Evolutionary conservation across 345 rosid genomes (phyloP).

Genomic region (Aethionema arabicum): DNA sequence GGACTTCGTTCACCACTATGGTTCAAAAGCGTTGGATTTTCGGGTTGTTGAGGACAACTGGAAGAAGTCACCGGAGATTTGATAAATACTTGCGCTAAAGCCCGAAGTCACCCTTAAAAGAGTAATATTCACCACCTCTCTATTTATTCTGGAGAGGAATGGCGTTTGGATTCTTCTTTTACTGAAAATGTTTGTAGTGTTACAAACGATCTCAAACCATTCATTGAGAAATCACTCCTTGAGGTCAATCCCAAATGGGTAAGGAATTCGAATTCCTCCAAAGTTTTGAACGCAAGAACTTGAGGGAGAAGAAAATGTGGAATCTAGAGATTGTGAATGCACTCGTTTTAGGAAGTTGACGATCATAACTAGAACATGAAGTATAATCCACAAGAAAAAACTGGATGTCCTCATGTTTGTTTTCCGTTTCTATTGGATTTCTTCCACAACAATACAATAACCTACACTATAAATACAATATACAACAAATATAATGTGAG

Average conservation of each 20-base stretch:
- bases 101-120: too few species aligned
- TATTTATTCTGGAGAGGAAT: constrained; percentile 16
- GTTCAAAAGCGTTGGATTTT: constrained; percentile 25
- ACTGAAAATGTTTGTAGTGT: constrained; percentile 10
- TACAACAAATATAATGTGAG: constrained; percentile 12
- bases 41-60: constrained; percentile 22
- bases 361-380: background rate
- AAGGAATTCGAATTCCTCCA: constrained; percentile 46
- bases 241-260: constrained; percentile 39
- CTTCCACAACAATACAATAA: constrained; percentile 51
- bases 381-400: background rate
- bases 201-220: constrained; percentile 30
- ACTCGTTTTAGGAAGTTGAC: constrained; percentile 19
- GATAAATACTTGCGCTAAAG: too few species aligned
- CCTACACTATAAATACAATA: constrained; percentile 46
- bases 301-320: constrained; percentile 4
- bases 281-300: constrained; percentile 26
- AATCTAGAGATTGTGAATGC: constrained; percentile 4
- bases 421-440: too few species aligned
- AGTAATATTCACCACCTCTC: constrained; percentile 15
- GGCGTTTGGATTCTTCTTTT: constrained; percentile 18
- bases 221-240: constrained; percentile 29
- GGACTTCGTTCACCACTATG: constrained; percentile 33
- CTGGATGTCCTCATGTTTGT: too few species aligned
- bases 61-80: constrained; percentile 34